Evolutionary conservation across 2,329 filamentous ascomycete species (phyloP).

Genomic region (Rutstroemia sydowiana): DNA sequence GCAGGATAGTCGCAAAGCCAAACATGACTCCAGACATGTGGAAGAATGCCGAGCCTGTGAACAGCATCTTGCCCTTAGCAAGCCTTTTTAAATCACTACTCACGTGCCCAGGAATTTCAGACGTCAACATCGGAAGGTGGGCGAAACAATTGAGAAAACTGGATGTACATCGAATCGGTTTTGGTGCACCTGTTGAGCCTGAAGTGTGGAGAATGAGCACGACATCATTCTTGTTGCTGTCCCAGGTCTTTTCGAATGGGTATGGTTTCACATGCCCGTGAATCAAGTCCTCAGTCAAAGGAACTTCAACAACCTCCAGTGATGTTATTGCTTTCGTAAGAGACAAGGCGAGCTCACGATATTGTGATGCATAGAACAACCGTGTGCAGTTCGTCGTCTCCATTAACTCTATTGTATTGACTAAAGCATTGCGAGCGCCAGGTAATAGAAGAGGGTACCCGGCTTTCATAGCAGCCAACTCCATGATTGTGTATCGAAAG

Average conservation of each 20-base stretch:
- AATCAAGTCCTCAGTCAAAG: constrained; percentile 26
- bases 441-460: constrained; percentile 16
- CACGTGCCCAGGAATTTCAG: neutral
- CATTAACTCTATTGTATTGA: constrained; percentile 17
- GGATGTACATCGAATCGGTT: constrained; percentile 46
- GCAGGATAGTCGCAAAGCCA: neutral
- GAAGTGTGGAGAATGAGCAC: constrained; percentile 29
- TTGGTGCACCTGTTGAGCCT: constrained; percentile 53
- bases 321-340: neutral
- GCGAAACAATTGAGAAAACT: constrained; percentile 31
- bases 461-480: constrained; percentile 9
- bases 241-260: constrained; percentile 31
- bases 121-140: constrained; percentile 7
- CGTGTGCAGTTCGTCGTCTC: constrained; percentile 10
- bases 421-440: constrained; percentile 15
- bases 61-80: neutral
- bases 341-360: constrained; percentile 4
- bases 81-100: neutral
- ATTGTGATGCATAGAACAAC: constrained; percentile 13
- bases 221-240: constrained; percentile 31
- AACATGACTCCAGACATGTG: constrained; percentile 16
- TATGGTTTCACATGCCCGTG: constrained; percentile 17
- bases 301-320: constrained; percentile 14
- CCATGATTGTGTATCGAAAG: constrained; percentile 17
- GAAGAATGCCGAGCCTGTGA: constrained; percentile 11